phyloP scores from a whole-genome alignment of 1,139 yeast species.

The Saccharomyces hybrid region DNA sequence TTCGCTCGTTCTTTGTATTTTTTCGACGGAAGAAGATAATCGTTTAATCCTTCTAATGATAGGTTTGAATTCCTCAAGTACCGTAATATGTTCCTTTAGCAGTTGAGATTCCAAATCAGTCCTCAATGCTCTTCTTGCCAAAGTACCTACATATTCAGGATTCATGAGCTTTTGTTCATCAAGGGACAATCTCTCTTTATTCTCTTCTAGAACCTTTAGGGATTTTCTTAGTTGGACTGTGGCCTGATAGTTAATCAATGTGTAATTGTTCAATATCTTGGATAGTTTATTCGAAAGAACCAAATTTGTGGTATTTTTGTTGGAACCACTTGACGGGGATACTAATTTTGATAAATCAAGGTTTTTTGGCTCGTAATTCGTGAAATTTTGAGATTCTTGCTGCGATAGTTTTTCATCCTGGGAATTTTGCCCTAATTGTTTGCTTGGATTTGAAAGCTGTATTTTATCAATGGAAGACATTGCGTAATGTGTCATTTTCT shows the following conservation, averaged over 20 bases:
- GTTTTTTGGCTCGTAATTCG: background rate
- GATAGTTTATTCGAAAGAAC: conserved; percentile 42
- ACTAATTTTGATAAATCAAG: conserved; percentile 4
- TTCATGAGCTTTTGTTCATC: conserved; percentile 36
- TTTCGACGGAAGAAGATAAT: conserved; percentile 37
- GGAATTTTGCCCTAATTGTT: background rate
- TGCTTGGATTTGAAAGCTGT: background rate
- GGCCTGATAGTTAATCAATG: conserved; percentile 40
- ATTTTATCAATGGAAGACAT: conserved; percentile 6
- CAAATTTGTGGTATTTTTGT: conserved; percentile 13
- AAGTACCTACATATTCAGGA: conserved; percentile 50
- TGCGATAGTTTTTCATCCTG: background rate
- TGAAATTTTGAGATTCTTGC: background rate
- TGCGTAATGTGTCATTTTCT: conserved; percentile 8
- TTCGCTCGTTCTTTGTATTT: conserved; percentile 38
- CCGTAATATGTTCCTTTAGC: conserved; percentile 49
- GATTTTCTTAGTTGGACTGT: conserved; percentile 36
- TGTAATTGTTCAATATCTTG: conserved; percentile 42
- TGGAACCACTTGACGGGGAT: background rate
- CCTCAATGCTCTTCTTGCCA: conserved; percentile 51
- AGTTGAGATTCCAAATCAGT: conserved; percentile 68
- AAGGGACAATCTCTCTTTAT: conserved; percentile 31
- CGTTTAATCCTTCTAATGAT: conserved; percentile 36
- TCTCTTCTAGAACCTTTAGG: conserved; percentile 39
- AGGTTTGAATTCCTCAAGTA: conserved; percentile 57